phyloP scores from a whole-genome alignment of 257 asterid genomes.

The Cinchona pubescens region DNA sequence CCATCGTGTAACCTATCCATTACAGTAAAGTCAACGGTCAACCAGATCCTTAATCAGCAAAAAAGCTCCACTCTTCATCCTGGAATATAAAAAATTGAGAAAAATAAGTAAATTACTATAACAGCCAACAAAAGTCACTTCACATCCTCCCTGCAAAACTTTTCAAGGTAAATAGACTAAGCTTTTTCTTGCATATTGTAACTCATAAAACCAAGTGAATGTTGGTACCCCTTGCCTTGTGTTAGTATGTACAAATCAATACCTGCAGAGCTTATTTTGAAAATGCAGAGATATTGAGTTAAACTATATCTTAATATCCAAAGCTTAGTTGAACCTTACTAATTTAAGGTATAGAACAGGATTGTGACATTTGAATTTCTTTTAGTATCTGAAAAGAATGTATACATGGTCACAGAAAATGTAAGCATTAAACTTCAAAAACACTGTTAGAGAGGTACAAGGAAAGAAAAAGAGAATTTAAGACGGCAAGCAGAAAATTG shows the following conservation, averaged over 20 bases:
- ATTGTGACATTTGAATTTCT: not conserved
- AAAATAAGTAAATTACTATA: not conserved
- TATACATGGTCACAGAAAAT: not conserved
- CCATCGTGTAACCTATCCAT: not conserved
- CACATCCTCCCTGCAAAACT: not conserved
- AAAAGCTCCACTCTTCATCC: conserved; percentile 1
- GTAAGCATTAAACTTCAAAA: not conserved
- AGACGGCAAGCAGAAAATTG: not conserved
- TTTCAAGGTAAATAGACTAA: not conserved
- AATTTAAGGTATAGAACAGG: not conserved
- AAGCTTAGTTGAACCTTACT: not conserved
- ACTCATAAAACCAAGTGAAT: not conserved
- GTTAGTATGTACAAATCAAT: not conserved
- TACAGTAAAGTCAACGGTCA: too few relatives aligned
- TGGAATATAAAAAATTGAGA: not conserved
- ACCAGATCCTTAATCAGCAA: too few relatives aligned
- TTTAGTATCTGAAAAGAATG: not conserved
- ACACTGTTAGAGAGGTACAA: too few relatives aligned
- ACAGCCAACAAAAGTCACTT: not conserved
- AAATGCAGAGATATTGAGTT: not conserved
- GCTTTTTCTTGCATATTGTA: not conserved
- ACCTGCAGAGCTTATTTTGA: not conserved
- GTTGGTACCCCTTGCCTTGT: not conserved
- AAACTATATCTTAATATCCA: not conserved
- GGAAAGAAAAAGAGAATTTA: not conserved